Percentiles rank a stretch among this genome's conserved stretches.
Evolutionary conservation across 192 early-diverging fungal genomes (phyloP).

Genomic region (Pilaira anomala): DNA sequence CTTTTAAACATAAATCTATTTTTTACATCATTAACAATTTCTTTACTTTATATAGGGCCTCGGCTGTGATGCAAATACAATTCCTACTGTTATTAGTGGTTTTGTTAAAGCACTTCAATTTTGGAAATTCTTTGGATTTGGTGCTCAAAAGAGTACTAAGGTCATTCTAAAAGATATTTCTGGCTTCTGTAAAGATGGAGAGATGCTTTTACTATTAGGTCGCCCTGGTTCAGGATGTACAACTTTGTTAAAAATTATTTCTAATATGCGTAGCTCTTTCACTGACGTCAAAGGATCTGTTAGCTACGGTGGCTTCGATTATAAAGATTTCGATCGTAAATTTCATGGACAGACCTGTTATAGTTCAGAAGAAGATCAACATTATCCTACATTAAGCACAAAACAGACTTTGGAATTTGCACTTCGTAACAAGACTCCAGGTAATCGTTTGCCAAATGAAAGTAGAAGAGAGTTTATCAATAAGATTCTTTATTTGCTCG

Average conservation of each 20-base stretch:
- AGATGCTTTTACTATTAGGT: constrained; percentile 68
- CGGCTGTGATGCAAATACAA: constrained; percentile 30
- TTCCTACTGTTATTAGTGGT: constrained; percentile 22
- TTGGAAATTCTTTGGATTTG: background rate
- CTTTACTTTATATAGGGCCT: constrained; percentile 14
- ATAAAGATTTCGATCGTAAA: constrained; percentile 51
- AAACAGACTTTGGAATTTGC: constrained; percentile 77
- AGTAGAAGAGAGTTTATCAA: constrained; percentile 46
- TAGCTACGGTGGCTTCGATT: constrained; percentile 65
- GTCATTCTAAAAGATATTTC: constrained; percentile 58
- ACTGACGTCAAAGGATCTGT: constrained; percentile 53
- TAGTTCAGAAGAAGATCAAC: constrained; percentile 77
- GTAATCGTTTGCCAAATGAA: constrained; percentile 47
- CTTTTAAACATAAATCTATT: background rate
- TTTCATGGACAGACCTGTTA: constrained; percentile 76
- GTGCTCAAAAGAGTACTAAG: background rate
- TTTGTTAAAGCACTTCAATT: background rate
- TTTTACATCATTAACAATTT: background rate
- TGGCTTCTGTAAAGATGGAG: constrained; percentile 71
- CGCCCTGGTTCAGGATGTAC: constrained; percentile 69
- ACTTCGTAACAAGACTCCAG: constrained; percentile 68
- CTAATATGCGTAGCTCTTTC: constrained; percentile 52
- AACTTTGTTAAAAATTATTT: constrained; percentile 57
- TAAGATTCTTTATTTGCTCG: constrained; percentile 45
- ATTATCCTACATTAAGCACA: constrained; percentile 75